phyloP scores from a whole-genome alignment of 176 grass and related monocot species.

The Bolboschoenus planiculmis region DNA sequence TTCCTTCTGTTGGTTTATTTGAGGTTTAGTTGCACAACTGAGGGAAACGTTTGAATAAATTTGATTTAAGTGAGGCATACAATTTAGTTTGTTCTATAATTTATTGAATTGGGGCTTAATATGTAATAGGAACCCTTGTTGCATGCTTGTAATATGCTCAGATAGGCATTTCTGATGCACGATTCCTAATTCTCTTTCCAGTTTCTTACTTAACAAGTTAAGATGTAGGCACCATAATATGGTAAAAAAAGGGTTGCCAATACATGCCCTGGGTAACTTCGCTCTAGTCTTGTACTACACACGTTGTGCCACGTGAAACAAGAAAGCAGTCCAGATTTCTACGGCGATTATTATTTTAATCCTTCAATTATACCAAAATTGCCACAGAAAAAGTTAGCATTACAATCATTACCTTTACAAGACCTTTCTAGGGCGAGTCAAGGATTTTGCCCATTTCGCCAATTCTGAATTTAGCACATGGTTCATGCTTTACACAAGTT shows the following conservation, averaged over 20 bases:
- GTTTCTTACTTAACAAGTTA: neutral
- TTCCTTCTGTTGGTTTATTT: conserved; percentile 13
- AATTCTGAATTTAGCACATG: neutral
- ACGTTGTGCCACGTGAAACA: neutral
- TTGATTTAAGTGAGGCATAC: neutral
- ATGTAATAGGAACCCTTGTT: neutral
- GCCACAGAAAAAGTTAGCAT: neutral
- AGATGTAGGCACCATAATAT: neutral
- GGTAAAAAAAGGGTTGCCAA: neutral
- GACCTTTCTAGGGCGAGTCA: neutral
- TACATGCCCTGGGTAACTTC: neutral
- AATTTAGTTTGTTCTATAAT: neutral
- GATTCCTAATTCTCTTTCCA: neutral
- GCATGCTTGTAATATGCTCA: neutral
- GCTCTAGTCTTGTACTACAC: neutral
- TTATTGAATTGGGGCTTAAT: neutral
- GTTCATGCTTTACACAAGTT: neutral
- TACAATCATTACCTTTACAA: neutral
- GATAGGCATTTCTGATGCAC: neutral
- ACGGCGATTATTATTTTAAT: neutral
- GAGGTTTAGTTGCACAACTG: neutral
- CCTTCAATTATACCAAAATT: neutral
- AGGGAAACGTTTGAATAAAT: neutral
- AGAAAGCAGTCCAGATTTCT: neutral
- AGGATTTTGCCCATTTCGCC: neutral